phyloP scores from a whole-genome alignment of 2,329 filamentous ascomycete species.

The Pseudogymnoascus sp. region DNA sequence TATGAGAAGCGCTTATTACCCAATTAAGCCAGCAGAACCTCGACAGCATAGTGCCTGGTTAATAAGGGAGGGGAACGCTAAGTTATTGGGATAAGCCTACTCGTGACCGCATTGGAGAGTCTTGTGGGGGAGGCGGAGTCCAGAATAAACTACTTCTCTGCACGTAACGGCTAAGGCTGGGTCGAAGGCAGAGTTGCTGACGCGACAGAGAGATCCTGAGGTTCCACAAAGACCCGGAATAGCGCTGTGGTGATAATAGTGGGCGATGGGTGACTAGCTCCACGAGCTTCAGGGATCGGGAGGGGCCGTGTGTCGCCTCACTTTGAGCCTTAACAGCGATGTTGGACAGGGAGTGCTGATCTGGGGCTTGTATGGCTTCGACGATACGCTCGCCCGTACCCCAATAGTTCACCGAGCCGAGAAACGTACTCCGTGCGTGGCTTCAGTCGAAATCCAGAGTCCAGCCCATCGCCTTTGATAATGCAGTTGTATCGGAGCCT shows the following conservation, averaged over 20 bases:
- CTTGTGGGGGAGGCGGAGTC: background rate
- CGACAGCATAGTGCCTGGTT: background rate
- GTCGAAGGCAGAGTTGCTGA: background rate
- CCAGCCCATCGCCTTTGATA: background rate
- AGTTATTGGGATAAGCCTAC: background rate
- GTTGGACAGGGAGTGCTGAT: constrained; percentile 3
- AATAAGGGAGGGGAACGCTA: background rate
- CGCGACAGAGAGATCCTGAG: background rate
- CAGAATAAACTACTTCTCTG: background rate
- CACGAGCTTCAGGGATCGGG: constrained; percentile 2
- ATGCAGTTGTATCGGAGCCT: background rate
- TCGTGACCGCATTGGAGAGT: background rate
- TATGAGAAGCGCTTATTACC: constrained; percentile 4
- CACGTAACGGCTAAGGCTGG: background rate
- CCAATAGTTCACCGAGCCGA: background rate
- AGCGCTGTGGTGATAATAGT: background rate
- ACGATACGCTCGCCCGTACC: background rate
- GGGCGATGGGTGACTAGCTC: background rate
- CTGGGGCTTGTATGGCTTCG: background rate
- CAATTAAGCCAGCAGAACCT: background rate
- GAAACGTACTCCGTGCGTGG: background rate
- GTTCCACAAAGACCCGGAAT: background rate
- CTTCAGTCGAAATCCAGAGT: background rate
- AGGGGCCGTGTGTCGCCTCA: constrained; percentile 6
- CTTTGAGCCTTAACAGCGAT: background rate